A percentile compares a stretch with the other conserved stretches of the same genome.
Conservation (phyloP, 495 filamentous ascomycete genomes). For the Talaromyces wortmannii region DNA sequence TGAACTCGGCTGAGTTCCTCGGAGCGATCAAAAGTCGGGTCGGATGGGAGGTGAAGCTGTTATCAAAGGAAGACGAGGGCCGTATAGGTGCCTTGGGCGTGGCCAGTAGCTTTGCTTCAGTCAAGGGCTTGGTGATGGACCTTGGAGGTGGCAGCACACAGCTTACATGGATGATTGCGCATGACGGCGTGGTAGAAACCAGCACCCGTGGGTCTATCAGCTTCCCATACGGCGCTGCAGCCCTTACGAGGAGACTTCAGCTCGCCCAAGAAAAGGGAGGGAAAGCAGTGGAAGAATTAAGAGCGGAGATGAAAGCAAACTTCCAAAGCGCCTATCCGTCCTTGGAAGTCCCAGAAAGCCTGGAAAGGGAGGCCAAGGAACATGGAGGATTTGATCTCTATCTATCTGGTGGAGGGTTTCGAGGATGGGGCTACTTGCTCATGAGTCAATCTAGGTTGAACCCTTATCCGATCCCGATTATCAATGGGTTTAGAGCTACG, state of each 20-base stretch:
- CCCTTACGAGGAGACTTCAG: slow-evolving; percentile 56
- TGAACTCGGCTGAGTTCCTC: slow-evolving; percentile 65
- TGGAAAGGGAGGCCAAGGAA: slow-evolving; percentile 33
- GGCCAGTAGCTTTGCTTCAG: slow-evolving; percentile 61
- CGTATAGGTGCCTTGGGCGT: slow-evolving; percentile 78
- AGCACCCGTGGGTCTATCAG: slow-evolving; percentile 39
- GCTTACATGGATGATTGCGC: slow-evolving; percentile 72
- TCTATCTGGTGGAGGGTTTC: slow-evolving; percentile 84
- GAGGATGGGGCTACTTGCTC: slow-evolving; percentile 83
- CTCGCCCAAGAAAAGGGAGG: slow-evolving; percentile 28
- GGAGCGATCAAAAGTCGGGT: slow-evolving; percentile 51
- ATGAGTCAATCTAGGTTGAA: slow-evolving; percentile 58
- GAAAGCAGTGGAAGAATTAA: slow-evolving; percentile 31
- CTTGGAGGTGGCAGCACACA: slow-evolving; percentile 88
- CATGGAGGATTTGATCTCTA: slow-evolving; percentile 64
- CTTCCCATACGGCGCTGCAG: slow-evolving; percentile 85
- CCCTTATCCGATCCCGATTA: slow-evolving; percentile 78
- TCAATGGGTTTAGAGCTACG: slow-evolving; percentile 70
- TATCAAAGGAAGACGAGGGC: slow-evolving; percentile 77
- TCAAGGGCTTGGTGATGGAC: slow-evolving; percentile 75
- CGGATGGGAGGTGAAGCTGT: slow-evolving; percentile 60
- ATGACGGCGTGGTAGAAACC: slow-evolving; percentile 42
- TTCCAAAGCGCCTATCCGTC: slow-evolving; percentile 56
- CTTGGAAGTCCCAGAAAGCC: slow-evolving; percentile 46
- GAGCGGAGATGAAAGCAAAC: slow-evolving; percentile 47